phyloP scores from a whole-genome alignment of 176 grass and related monocot species.

The Calamus simplicifolius region DNA sequence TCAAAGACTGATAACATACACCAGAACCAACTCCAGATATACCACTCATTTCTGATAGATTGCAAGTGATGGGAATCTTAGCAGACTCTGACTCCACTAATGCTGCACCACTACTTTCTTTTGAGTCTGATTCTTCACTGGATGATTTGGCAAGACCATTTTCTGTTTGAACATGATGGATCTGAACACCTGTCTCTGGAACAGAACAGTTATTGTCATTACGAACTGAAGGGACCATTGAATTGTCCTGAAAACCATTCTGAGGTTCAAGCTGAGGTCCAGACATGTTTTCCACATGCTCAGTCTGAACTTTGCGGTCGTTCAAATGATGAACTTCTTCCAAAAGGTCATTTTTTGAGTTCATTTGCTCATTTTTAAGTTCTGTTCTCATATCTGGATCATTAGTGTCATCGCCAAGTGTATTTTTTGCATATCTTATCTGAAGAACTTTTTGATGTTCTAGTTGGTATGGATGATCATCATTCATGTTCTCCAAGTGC shows the following conservation, averaged over 20 bases:
- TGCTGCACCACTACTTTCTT: neutral
- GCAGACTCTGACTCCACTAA: neutral
- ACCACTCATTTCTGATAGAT: conserved; percentile 26
- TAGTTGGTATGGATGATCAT: conserved; percentile 1
- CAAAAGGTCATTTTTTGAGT: conserved; percentile 4
- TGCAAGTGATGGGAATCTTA: conserved; percentile 31
- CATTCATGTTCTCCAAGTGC: neutral
- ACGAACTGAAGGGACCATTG: conserved; percentile 12
- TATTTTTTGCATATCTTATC: no score
- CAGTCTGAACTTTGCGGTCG: no score
- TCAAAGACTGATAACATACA: conserved; percentile 18
- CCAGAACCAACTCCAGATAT: conserved; percentile 38
- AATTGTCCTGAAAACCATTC: conserved; percentile 9
- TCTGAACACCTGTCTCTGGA: conserved; percentile 8
- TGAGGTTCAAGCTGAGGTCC: conserved; percentile 20
- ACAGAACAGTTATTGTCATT: conserved; percentile 23
- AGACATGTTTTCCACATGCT: neutral
- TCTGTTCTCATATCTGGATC: no score
- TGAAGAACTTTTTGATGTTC: conserved; percentile 3
- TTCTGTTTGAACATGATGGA: no score
- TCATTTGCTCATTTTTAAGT: neutral
- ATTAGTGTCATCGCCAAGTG: no score
- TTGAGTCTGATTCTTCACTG: conserved; percentile 5
- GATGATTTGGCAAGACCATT: conserved; percentile 6
- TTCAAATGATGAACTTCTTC: neutral